Evolutionary conservation across 345 rosid species (phyloP), one percentile per base, ranked within the genome.

Genomic region (Ceriops tagal): DNA sequence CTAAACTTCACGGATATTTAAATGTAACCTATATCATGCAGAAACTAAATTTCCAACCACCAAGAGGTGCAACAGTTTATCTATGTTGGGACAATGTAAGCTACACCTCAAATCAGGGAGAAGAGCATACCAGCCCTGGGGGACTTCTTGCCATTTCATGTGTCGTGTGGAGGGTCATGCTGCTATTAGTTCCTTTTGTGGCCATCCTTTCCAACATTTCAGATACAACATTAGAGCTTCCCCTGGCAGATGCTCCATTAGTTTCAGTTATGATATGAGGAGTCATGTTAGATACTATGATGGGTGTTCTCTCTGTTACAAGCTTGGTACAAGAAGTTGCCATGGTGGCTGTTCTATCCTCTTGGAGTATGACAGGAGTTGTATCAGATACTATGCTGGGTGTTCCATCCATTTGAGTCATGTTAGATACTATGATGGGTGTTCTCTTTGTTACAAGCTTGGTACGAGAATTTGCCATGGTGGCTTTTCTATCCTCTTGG

Each of bases 91-190:
- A 24, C 19, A 18, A 19, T 55, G 24, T 26, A 34, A 56, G 58
- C 22, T 51, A 49, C 21, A 53, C 60, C 49, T 30, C 47, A 16
- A 16, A 43, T 10, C 30, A 28, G 61, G 35, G 61, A 8, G 62
- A 46, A 65, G 26, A 61, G 27, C 79, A 24, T 74, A 82, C 87
- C 79, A 26, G 61, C 51, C 26, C n/a, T 47, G 35, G 66, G 24
- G 46, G 67, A 49, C 37, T 58, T 35, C 69, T 58, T 26, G 32
- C 70, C 20, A 9, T 24, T 65, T 24, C 58, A 43, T 39, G 43
- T 22, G 52, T 15, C 21, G 18, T 16, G n/a, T 27, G n/a, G 52
- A 59, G 65, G 59, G 74, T 62, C 39, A 31, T 60, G 68, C 69
- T 68, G 73, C 73, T 39, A 47, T 15, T 6, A 11, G 21, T 16